Evolutionary conservation across 2,329 filamentous ascomycete genomes (phyloP).

Genomic region (Cephalotrichum gorgonifer): DNA sequence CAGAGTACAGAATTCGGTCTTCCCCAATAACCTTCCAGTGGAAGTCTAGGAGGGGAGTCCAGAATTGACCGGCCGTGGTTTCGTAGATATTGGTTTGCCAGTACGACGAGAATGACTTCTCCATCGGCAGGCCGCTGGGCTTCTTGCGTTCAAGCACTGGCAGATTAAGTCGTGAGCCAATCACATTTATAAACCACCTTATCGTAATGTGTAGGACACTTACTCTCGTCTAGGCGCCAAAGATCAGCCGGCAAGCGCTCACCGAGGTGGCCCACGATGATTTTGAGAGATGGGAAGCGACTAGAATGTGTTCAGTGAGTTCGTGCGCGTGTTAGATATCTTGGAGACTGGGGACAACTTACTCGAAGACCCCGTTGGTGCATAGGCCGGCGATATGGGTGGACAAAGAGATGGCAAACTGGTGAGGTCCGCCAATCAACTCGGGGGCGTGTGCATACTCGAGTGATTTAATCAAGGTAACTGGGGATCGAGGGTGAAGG

Average conservation of each 20-base stretch:
- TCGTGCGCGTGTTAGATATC: no score
- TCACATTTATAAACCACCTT: no score
- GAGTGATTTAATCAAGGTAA: constrained; percentile 41
- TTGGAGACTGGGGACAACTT: constrained; percentile 32
- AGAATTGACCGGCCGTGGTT: constrained; percentile 47
- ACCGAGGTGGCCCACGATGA: constrained; percentile 37
- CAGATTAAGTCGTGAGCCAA: background rate
- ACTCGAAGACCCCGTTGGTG: constrained; percentile 39
- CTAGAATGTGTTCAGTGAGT: no score
- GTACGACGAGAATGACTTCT: constrained; percentile 40
- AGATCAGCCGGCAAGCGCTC: constrained; percentile 39
- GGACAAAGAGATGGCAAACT: constrained; percentile 46
- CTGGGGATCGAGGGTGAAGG: constrained; percentile 50
- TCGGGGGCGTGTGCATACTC: constrained; percentile 48
- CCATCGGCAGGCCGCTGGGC: constrained; percentile 27
- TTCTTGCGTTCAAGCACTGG: constrained; percentile 47
- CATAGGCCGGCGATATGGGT: constrained; percentile 48
- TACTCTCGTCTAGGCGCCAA: constrained; percentile 30
- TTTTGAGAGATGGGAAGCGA: no score
- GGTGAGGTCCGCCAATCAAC: constrained; percentile 50
- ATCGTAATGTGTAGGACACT: background rate
- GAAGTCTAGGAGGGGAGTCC: constrained; percentile 38
- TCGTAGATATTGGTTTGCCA: constrained; percentile 46
- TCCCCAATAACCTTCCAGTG: constrained; percentile 35
- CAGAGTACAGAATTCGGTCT: constrained; percentile 39